A percentile compares a stretch with the other conserved stretches of the same genome.
Conservation (phyloP, 1,284 basidiomycete genomes). For the Tilletia walkeri region DNA sequence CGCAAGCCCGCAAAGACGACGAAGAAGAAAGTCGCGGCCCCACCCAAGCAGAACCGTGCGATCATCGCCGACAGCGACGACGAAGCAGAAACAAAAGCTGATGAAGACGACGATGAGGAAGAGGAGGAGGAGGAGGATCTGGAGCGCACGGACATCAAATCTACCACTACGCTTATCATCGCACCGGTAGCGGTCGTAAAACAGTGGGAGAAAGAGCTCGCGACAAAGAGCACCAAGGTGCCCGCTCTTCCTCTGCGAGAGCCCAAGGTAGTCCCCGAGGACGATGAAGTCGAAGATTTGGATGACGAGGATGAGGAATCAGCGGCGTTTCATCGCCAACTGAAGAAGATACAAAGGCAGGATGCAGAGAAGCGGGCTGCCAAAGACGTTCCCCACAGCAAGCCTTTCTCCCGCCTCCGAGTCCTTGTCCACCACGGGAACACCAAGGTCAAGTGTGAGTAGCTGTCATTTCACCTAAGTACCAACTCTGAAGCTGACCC, state of each 20-base stretch:
- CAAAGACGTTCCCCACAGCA: conserved; percentile 11
- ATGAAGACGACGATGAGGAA: conserved; percentile 12
- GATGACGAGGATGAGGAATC: conserved; percentile 11
- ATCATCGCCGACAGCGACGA: conserved; percentile 8
- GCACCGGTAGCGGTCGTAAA: conserved; percentile 69
- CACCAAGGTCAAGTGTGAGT: conserved; percentile 31
- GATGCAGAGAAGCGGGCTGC: background rate
- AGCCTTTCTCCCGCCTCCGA: conserved; percentile 27
- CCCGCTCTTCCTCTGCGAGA: conserved; percentile 26
- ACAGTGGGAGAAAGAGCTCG: conserved; percentile 86
- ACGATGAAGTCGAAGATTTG: background rate
- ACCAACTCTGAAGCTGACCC: background rate
- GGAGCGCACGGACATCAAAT: conserved; percentile 26
- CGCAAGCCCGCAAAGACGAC: background rate
- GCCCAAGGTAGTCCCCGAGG: background rate
- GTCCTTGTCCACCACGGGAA: conserved; percentile 51
- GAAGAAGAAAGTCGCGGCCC: background rate
- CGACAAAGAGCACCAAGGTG: conserved; percentile 66
- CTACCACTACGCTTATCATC: conserved; percentile 47
- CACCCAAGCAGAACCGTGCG: background rate
- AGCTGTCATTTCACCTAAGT: background rate
- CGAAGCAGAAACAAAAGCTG: conserved; percentile 10
- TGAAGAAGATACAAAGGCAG: background rate
- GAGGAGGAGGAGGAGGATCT: conserved; percentile 18
- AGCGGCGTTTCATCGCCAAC: background rate